Percentiles rank a stretch among this genome's conserved stretches.
These are phyloP conservation scores for Hyphopichia pseudoburtonii DNA, from an alignment of 1,139 yeast species.

Conservation along the genomic window DNA sequence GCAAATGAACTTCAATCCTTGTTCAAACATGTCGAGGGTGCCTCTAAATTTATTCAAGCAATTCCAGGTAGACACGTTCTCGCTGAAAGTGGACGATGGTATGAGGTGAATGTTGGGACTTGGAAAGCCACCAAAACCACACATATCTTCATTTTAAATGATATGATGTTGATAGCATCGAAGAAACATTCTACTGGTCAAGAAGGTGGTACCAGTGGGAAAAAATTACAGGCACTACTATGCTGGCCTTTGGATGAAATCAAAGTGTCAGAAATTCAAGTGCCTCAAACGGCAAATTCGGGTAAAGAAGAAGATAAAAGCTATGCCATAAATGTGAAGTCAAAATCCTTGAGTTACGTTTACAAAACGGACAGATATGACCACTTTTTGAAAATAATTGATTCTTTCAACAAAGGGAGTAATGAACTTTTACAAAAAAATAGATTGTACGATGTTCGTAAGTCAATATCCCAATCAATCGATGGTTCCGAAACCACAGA, in stretches of 20 bases:
- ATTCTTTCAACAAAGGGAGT: conserved; percentile 64
- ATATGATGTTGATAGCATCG: conserved; percentile 72
- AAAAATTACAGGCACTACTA: conserved; percentile 65
- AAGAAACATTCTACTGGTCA: conserved; percentile 39
- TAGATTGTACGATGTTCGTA: conserved; percentile 39
- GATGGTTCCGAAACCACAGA: conserved; percentile 25
- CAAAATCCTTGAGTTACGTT: conserved; percentile 51
- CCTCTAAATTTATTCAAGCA: conserved; percentile 76
- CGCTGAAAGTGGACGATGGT: conserved; percentile 83
- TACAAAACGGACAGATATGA: conserved; percentile 66
- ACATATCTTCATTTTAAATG: conserved; percentile 76
- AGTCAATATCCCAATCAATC: conserved; percentile 11
- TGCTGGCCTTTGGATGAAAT: conserved; percentile 77
- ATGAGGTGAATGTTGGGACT: conserved; percentile 82
- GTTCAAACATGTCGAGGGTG: conserved; percentile 86
- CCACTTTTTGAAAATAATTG: conserved; percentile 57
- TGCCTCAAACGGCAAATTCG: conserved; percentile 10
- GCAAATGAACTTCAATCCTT: conserved; percentile 68
- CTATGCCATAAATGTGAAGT: conserved; percentile 48
- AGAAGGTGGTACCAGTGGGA: conserved; percentile 22
- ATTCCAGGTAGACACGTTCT: conserved; percentile 81
- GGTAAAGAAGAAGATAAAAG: conserved; percentile 23
- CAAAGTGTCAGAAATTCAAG: conserved; percentile 41
- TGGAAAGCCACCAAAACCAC: conserved; percentile 79
- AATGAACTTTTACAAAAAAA: conserved; percentile 54